A percentile compares a stretch with the other conserved stretches of the same genome.
Conservation (phyloP, 2,329 filamentous ascomycete species). For the Colletotrichum sp. region DNA sequence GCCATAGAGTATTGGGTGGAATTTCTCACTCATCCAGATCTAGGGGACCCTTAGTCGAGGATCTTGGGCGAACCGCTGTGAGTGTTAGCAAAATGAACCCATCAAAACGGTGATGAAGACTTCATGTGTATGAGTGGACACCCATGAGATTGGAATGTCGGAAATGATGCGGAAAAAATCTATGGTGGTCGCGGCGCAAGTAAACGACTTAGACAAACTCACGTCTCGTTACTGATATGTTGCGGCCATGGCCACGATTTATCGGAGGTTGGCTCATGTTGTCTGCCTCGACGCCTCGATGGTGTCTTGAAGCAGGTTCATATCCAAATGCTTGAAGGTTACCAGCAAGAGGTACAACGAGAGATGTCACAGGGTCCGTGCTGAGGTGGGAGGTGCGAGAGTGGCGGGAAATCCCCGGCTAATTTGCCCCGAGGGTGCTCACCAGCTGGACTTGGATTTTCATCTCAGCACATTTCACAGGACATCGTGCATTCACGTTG, state of each 20-base stretch:
- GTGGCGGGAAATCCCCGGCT: background rate
- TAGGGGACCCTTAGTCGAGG: slow-evolving; percentile 79
- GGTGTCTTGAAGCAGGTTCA: background rate
- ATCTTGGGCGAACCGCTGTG: slow-evolving; percentile 64
- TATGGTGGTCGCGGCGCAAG: background rate
- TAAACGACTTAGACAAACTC: background rate
- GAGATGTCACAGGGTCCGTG: background rate
- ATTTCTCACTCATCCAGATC: slow-evolving; percentile 70
- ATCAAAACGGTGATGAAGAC: background rate
- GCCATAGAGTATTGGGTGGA: rapidly evolving
- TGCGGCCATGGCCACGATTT: slow-evolving; percentile 17
- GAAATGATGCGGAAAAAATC: background rate
- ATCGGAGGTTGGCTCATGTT: slow-evolving; percentile 6
- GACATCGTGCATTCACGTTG: background rate
- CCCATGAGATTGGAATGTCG: background rate
- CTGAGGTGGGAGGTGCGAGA: background rate
- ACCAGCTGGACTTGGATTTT: rapidly evolving
- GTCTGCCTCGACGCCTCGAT: background rate
- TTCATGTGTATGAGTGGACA: background rate
- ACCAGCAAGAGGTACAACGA: background rate
- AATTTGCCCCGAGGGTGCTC: background rate
- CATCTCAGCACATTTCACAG: background rate
- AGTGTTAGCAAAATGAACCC: background rate
- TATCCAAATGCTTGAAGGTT: background rate
- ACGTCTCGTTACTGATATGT: slow-evolving; percentile 19